A percentile compares a stretch with the other conserved stretches of the same genome.
Evolutionary conservation across 2,329 filamentous ascomycete species (phyloP).

Genomic region (Akanthomyces lecanii): DNA sequence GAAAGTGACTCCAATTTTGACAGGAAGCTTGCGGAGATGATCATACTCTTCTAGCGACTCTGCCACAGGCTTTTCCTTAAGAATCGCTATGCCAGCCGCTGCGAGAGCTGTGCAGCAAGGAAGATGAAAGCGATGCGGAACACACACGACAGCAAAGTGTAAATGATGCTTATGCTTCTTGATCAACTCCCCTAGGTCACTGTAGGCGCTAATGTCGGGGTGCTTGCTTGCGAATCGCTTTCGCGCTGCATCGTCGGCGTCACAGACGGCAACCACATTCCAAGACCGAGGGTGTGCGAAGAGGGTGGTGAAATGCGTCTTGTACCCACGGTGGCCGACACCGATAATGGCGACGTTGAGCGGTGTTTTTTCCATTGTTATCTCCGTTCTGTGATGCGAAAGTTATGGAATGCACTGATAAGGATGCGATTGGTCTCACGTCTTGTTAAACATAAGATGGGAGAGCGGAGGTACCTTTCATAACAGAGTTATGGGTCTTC

Average conservation of each 20-base stretch:
- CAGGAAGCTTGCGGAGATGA: not conserved
- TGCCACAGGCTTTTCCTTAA: not conserved
- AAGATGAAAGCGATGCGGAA: not conserved
- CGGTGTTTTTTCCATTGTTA: not conserved
- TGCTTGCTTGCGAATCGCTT: not conserved
- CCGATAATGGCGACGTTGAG: not conserved
- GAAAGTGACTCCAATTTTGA: not conserved
- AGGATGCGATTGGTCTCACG: not conserved
- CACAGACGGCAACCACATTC: not conserved
- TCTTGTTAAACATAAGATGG: not conserved
- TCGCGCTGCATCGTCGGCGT: not conserved
- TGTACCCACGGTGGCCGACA: not conserved
- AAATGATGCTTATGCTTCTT: not conserved
- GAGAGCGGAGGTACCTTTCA: not conserved
- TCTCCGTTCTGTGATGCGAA: not conserved
- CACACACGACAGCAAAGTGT: not conserved
- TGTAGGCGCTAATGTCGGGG: not conserved
- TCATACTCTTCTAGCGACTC: not conserved
- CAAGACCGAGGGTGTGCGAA: not conserved
- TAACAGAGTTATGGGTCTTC: not conserved
- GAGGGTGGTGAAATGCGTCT: not conserved
- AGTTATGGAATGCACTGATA: not conserved
- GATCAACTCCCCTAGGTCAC: not conserved
- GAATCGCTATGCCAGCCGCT: not conserved
- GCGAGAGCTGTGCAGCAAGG: not conserved